Base-by-base conservation (phyloP, 1,139 yeast genomes). In the Tardiomyces blankii region DNA sequence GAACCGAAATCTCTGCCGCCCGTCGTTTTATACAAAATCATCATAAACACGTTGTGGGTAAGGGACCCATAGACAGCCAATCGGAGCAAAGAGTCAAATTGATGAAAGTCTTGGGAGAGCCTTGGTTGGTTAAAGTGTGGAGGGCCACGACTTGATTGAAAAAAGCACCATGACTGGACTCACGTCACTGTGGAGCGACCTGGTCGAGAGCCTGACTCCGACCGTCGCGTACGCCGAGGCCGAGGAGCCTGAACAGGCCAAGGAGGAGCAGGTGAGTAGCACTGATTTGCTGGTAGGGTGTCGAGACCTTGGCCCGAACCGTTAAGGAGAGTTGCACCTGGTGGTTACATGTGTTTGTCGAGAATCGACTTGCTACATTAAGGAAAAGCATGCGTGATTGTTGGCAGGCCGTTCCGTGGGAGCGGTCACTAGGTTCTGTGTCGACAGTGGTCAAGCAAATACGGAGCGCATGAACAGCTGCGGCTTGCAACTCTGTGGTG, bases 211-310 rank as follows among this genome's bases (percentile, higher is more conserved):
- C 55, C 75, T 85, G 54, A 69, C 80, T 58, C 95, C 96, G 64
- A 76, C 86, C 57, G 74, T 74, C 46, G 95, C 95, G 49, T 79
- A 75, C 70, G 96, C 96, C 62, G 96, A 85, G 65, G 89, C 79
- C 65, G 81, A 75, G 69, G 51, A 58, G 51, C 52, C 25, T 21
- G 25, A 21, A 21, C 25, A 21, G 25, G 25, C 25, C 25, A 21
- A 21, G 35, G 13, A 50, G n/a, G 48, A 45, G 30, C 25, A 21
- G 25, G 51, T 42, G 39, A n/a, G 43, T 42, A 16, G 14, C 9
- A 5, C 16, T 21, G 23, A 16, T 18, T 39, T 39, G 21, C 27
- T 21, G 25, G 7, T 4, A 7, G 7, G 7, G 25, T 7, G 25
- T 21, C 25, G 25, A 21, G 7, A 21, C 25, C 25, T 21, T 7